Conservation (phyloP, 257 asterid species). For the Solanum gandarillasii region DNA sequence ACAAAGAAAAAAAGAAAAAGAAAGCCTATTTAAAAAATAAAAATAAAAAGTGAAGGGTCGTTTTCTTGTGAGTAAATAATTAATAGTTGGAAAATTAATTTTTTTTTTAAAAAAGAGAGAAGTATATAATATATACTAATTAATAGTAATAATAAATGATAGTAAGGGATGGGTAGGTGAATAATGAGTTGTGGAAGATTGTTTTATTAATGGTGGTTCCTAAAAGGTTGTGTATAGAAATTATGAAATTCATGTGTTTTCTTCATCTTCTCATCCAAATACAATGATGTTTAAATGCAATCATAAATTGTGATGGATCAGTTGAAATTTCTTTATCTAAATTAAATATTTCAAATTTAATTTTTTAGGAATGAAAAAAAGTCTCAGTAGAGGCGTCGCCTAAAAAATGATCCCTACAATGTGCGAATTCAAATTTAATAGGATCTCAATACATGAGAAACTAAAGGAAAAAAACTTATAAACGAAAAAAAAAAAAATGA, state of each 20-base stretch:
- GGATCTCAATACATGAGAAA: not conserved
- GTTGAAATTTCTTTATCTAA: no score
- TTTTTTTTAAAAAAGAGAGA: not conserved
- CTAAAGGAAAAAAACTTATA: not conserved
- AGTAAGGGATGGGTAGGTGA: slow-evolving; percentile 19
- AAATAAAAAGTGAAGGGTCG: not conserved
- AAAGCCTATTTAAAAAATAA: not conserved
- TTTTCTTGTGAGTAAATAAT: slow-evolving; percentile 18
- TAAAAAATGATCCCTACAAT: not conserved
- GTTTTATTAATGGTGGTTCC: slow-evolving; percentile 6
- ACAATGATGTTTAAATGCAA: not conserved
- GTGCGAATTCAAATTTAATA: not conserved
- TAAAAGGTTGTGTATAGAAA: not conserved
- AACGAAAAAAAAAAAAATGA: not conserved
- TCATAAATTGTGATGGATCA: no score
- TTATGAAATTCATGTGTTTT: not conserved
- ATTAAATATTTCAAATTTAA: no score
- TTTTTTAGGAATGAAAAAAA: no score
- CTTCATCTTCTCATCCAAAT: not conserved
- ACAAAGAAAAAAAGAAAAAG: not conserved
- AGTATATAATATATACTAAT: no score
- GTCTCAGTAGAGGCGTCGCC: no score
- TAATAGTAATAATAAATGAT: not conserved
- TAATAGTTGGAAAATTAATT: slow-evolving; percentile 9
- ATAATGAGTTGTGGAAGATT: not conserved